These are phyloP conservation scores for Gynandropsis gynandra DNA, from an alignment of 345 rosid genomes.

Conservation along the genomic window DNA sequence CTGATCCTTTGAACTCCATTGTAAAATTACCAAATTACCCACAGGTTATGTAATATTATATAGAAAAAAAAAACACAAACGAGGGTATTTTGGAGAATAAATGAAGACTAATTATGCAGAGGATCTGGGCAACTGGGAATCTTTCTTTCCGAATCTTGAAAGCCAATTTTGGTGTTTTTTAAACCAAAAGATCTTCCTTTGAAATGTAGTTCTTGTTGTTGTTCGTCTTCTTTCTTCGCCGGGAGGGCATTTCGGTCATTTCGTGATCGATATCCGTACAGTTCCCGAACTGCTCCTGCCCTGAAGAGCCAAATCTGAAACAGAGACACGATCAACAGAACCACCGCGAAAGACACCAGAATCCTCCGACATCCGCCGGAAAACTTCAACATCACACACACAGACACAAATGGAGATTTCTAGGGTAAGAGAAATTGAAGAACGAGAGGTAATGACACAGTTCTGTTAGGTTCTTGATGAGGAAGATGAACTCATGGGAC, in stretches of 20 bases:
- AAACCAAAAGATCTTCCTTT: constrained; percentile 35
- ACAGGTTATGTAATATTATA: background rate
- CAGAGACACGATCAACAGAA: constrained; percentile 21
- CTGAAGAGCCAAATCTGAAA: constrained; percentile 29
- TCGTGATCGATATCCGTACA: constrained; percentile 12
- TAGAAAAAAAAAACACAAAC: constrained; percentile 6
- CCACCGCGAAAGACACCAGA: constrained; percentile 21
- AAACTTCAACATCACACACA: constrained; percentile 4
- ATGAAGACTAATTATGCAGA: constrained; percentile 73
- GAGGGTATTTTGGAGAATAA: constrained; percentile 3
- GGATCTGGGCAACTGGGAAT: constrained; percentile 86
- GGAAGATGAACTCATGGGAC: constrained; percentile 13
- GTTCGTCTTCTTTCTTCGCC: too few relatives aligned
- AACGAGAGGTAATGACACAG: constrained; percentile 2
- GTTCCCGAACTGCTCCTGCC: constrained; percentile 13
- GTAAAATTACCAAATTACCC: constrained; percentile 9
- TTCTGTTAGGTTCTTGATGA: too few relatives aligned
- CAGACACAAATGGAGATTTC: background rate
- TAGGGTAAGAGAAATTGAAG: background rate
- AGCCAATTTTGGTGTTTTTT: constrained; percentile 21
- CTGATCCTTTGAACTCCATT: too few relatives aligned
- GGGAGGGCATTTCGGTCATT: constrained; percentile 15
- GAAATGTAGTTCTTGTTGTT: constrained; percentile 21
- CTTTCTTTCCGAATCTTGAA: constrained; percentile 52
- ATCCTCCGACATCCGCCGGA: constrained; percentile 20